Percentiles rank a stretch among this genome's conserved stretches.
phyloP scores from a whole-genome alignment of 306 rosid species.

The Rosa persica region DNA sequence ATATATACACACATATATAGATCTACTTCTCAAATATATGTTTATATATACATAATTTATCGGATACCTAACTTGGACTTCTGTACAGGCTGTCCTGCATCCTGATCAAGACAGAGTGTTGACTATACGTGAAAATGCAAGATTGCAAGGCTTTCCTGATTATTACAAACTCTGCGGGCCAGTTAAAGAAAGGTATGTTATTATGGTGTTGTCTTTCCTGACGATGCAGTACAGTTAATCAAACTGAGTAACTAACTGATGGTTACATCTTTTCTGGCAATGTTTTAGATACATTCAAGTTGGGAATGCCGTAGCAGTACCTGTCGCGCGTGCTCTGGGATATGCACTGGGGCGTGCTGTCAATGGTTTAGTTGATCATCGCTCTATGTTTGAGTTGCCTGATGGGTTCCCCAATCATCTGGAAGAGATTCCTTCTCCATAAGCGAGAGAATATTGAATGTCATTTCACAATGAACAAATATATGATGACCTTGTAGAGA shows the following conservation, averaged over 20 bases:
- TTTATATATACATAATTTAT: too few relatives aligned
- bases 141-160: slow-evolving; percentile 82
- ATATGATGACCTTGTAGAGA: too few relatives aligned
- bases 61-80: too few relatives aligned
- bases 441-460: too few relatives aligned
- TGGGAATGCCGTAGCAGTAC: slow-evolving; percentile 93
- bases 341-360: slow-evolving; percentile 61
- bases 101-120: slow-evolving; percentile 66
- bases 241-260: background rate
- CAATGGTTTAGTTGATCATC: slow-evolving; percentile 33
- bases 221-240: background rate
- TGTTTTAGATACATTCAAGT: slow-evolving; percentile 72
- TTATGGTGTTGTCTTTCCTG: background rate
- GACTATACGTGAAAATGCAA: slow-evolving; percentile 62
- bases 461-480: too few relatives aligned
- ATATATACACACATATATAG: too few relatives aligned
- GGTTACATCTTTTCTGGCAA: background rate
- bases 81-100: slow-evolving; percentile 40
- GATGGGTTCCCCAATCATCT: too few relatives aligned
- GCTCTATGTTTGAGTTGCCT: slow-evolving; percentile 43
- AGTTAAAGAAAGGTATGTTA: slow-evolving; percentile 57
- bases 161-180: slow-evolving; percentile 60
- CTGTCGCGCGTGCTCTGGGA: slow-evolving; percentile 74
- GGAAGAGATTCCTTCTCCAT: too few relatives aligned
- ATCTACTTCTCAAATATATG: too few relatives aligned